Evolutionary conservation across 257 asterid species (phyloP).

Genomic region (Leptodermis oblonga): DNA sequence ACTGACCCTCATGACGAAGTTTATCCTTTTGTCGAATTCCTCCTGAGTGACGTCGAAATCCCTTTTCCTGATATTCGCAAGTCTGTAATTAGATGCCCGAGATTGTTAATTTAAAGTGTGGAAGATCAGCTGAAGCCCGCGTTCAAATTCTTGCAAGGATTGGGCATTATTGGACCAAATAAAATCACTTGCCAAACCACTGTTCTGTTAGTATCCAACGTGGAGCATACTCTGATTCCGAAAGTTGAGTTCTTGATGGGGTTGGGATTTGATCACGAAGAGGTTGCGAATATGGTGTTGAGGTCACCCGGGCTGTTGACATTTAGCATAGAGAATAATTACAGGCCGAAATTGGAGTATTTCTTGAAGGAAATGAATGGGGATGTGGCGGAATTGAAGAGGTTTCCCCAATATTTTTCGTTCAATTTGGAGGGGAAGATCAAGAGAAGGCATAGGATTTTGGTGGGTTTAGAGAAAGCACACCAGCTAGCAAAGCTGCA

Average conservation of each 20-base stretch:
- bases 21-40: conserved; percentile 61
- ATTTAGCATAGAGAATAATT: conserved; percentile 77
- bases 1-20: conserved; percentile 58
- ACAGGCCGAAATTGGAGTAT: conserved; percentile 58
- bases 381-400: conserved; percentile 61
- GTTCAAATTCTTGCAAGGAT: conserved; percentile 41
- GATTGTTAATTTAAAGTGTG: conserved; percentile 48
- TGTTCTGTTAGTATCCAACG: conserved; percentile 67
- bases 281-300: conserved; percentile 64
- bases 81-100: conserved; percentile 61
- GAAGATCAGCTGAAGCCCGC: conserved; percentile 64
- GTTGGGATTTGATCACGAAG: conserved; percentile 53
- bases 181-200: conserved; percentile 60
- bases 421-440: conserved; percentile 83
- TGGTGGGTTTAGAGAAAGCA: no score
- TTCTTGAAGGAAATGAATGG: conserved; percentile 71
- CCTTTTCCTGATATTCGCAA: conserved; percentile 51
- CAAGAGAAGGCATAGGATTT: conserved; percentile 54
- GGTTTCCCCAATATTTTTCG: conserved; percentile 83
- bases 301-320: conserved; percentile 88
- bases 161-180: conserved; percentile 59
- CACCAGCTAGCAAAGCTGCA: no score
- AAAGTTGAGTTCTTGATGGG: conserved; percentile 56
- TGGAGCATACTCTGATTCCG: conserved; percentile 58
- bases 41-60: conserved; percentile 48